Percentiles rank a stretch among this genome's conserved stretches.
Conservation (phyloP, 257 asterid species). For the Striga asiatica region DNA sequence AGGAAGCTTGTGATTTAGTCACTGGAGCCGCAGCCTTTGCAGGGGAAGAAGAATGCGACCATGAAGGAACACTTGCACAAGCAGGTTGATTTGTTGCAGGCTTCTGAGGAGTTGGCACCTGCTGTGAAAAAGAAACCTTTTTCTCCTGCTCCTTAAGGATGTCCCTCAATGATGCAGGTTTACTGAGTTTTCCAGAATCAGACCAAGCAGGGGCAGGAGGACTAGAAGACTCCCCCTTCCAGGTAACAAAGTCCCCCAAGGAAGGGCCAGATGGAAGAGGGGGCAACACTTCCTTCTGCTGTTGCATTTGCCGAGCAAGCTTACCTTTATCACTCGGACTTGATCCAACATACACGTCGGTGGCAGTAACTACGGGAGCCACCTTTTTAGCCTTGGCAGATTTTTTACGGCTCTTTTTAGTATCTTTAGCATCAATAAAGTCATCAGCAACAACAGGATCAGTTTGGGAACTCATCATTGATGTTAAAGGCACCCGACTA, state of each 20-base stretch:
- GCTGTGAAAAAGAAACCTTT: slow-evolving; percentile 38
- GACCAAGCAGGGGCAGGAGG: slow-evolving; percentile 88
- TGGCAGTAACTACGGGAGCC: slow-evolving; percentile 24
- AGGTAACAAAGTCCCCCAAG: slow-evolving; percentile 80
- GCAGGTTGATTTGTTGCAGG: slow-evolving; percentile 44
- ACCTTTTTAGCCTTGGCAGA: slow-evolving; percentile 74
- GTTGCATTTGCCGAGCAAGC: slow-evolving; percentile 44
- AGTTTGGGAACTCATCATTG: slow-evolving; percentile 27
- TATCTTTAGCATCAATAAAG: slow-evolving; percentile 87
- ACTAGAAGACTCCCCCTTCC: slow-evolving; percentile 72
- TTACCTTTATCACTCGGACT: slow-evolving; percentile 57
- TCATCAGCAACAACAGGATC: slow-evolving; percentile 36
- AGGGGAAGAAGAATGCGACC: slow-evolving; percentile 60
- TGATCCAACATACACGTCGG: slow-evolving; percentile 45
- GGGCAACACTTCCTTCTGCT: slow-evolving; percentile 58
- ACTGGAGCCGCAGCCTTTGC: slow-evolving; percentile 57
- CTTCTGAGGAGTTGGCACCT: slow-evolving; percentile 53
- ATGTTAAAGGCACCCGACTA: slow-evolving; percentile 16
- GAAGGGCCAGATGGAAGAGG: slow-evolving; percentile 87
- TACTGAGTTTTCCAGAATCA: slow-evolving; percentile 53
- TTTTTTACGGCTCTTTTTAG: slow-evolving; percentile 83
- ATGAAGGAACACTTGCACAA: slow-evolving; percentile 49
- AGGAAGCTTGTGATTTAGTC: slow-evolving; percentile 36
- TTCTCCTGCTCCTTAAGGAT: slow-evolving; percentile 79
- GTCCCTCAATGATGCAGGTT: slow-evolving; percentile 81